Evolutionary conservation across 2,329 filamentous ascomycete species (phyloP).

Genomic region (Xylariaceae sp.): DNA sequence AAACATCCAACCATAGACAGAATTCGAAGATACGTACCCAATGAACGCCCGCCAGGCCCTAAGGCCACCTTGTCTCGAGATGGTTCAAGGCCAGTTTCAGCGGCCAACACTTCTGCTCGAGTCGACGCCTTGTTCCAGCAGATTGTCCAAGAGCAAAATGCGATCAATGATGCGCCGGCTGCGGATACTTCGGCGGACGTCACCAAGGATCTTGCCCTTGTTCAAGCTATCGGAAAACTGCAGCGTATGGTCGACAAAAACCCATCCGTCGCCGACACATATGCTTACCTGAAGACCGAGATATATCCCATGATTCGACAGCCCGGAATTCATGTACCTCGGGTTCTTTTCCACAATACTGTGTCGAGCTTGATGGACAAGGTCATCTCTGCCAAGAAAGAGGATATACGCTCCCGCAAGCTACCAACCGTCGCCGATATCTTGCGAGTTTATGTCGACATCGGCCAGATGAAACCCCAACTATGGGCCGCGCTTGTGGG

Average conservation of each 20-base stretch:
- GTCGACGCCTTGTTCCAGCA: conserved; percentile 35
- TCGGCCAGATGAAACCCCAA: conserved; percentile 38
- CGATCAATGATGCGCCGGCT: conserved; percentile 8
- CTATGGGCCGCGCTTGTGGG: conserved; percentile 41
- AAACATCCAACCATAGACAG: not conserved
- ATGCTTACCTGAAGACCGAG: conserved; percentile 29
- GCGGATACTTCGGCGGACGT: not conserved
- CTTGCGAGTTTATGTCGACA: conserved; percentile 40
- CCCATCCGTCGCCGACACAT: conserved; percentile 29
- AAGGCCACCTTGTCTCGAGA: conserved; percentile 9
- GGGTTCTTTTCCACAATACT: conserved; percentile 39
- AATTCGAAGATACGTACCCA: conserved; percentile 3
- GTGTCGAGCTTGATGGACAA: conserved; percentile 36
- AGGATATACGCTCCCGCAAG: conserved; percentile 32
- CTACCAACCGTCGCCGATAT: conserved; percentile 45
- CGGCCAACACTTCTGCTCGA: conserved; percentile 12
- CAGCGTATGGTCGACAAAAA: conserved; percentile 38
- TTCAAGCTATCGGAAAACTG: conserved; percentile 31
- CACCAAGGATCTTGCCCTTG: conserved; percentile 21
- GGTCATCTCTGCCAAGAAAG: conserved; percentile 38
- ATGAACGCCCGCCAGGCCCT: not conserved
- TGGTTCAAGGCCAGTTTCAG: not conserved
- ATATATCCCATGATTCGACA: conserved; percentile 37
- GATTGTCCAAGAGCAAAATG: conserved; percentile 30
- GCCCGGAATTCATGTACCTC: conserved; percentile 31